Evolutionary conservation across 345 rosid genomes (phyloP).

Genomic region (Hirschfeldia incana): DNA sequence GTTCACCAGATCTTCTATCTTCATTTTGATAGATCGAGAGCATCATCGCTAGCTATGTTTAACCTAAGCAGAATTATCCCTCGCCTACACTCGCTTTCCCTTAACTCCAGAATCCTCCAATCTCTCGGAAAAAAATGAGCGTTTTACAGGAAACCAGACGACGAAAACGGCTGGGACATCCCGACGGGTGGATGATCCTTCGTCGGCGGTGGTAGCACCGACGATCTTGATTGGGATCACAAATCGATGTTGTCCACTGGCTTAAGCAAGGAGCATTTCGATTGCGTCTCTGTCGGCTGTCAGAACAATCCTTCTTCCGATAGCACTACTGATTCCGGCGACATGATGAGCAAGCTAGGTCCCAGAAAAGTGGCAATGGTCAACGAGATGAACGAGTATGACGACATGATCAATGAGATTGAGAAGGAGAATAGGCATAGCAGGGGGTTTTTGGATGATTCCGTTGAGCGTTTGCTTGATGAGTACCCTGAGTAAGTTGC

Average conservation of each 20-base stretch:
- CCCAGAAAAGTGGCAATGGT: conserved; percentile 33
- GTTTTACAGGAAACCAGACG: conserved; percentile 49
- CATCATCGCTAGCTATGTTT: conserved; percentile 39
- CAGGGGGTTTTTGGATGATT: conserved; percentile 70
- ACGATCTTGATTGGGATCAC: conserved; percentile 66
- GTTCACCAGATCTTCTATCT: conserved; percentile 17
- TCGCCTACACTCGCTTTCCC: conserved; percentile 47
- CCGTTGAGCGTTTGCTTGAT: conserved; percentile 87
- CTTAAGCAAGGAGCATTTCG: conserved; percentile 86
- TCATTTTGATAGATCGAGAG: not conserved
- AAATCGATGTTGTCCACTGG: conserved; percentile 90
- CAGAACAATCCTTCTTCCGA: conserved; percentile 34
- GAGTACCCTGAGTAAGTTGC: conserved; percentile 73
- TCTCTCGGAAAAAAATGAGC: conserved; percentile 13
- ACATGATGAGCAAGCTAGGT: conserved; percentile 34
- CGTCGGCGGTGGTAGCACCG: conserved; percentile 41
- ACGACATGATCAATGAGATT: conserved; percentile 50
- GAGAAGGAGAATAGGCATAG: conserved; percentile 49
- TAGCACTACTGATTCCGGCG: conserved; percentile 9
- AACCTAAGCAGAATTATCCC: conserved; percentile 46
- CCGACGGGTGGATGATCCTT: conserved; percentile 41
- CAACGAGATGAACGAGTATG: conserved; percentile 50
- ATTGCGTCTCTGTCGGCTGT: conserved; percentile 58
- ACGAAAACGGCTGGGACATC: conserved; percentile 44
- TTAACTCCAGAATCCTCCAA: conserved; percentile 16